These are phyloP conservation scores for Ensete glaucum DNA, from an alignment of 176 grass and related monocot genomes.

Conservation along the genomic window DNA sequence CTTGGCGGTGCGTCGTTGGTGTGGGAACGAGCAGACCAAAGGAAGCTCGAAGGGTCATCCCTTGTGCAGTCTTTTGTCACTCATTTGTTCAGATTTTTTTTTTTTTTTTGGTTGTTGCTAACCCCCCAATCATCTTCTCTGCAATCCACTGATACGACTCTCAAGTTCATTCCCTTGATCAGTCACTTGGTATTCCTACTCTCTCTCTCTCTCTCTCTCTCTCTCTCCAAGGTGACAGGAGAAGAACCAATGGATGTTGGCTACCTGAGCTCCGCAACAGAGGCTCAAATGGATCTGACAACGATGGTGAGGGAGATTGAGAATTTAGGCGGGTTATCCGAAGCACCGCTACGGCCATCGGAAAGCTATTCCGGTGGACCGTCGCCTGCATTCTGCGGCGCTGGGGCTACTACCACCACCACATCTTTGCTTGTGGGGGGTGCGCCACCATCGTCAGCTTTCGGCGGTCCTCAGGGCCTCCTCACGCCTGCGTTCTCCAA, in stretches of 20 bases:
- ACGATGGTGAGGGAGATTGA: slow-evolving; percentile 3
- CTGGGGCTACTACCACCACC: neutral
- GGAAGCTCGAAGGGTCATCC: neutral
- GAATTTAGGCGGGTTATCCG: neutral
- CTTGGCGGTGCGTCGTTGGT: neutral
- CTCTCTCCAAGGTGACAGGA: neutral
- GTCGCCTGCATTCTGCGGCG: neutral
- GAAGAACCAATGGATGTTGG: neutral
- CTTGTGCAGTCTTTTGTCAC: neutral
- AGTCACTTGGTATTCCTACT: neutral
- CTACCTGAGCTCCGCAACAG: neutral
- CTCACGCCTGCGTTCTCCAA: neutral
- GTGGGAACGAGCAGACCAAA: neutral
- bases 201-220: too few relatives aligned
- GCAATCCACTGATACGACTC: neutral
- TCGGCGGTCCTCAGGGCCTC: too few relatives aligned
- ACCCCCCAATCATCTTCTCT: neutral
- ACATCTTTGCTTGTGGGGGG: neutral
- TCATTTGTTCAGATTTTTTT: neutral
- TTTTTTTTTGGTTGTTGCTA: neutral
- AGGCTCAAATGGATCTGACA: slow-evolving; percentile 1
- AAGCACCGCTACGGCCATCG: neutral
- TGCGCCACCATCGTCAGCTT: too few relatives aligned
- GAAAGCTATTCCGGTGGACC: neutral
- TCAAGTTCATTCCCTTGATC: neutral